Base-by-base conservation (phyloP, 2,329 filamentous ascomycete species). In the Elsinoe fawcettii region DNA sequence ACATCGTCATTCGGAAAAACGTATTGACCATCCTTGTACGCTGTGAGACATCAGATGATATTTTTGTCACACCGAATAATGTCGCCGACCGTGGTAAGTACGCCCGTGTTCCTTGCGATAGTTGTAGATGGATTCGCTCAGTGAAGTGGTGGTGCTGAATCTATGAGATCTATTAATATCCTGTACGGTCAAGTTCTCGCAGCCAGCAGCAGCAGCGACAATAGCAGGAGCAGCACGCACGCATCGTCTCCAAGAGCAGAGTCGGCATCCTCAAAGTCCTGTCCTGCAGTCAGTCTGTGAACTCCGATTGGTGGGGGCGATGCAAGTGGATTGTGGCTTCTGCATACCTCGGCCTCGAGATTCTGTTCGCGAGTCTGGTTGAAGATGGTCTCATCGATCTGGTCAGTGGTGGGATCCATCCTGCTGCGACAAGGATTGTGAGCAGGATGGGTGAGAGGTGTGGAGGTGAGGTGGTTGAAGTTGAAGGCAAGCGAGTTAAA, bases 1-100 rank as follows among this genome's bases (percentile, higher is more conserved):
- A 68, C 66, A 59, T 71, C 70, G 49, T 73, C 70, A 44, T 73
- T 73, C 12, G 70, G 71, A 62, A 69, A 75, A 59, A 71, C 69
- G 61, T 73, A 73, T 61, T 70, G 68, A 56, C 68, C 68, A 58
- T 71, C 69, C 58, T 71, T 70, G 65, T 70, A 71, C 4, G 69
- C 69, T 69, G 51, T 1, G 23, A 43, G 18, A 43, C 14, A 43
- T 55, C 43, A 54, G 39, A 16, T 20, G 16, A 18, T n/a, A 36
- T 30, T 18, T 7, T 11, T 5, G 30, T 39, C 7, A 16, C 32
- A 51, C 22, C 12, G 12, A 27, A 16, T 61, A 37, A 49, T 16
- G 37, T 55, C 27, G 16, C 49, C 20, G 30, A 70, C 67, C 66
- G 60, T 71, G 69, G 57, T 71, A 71, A 9, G 69, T 71, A 14